Evolutionary conservation across 257 asterid genomes (phyloP), one percentile per base, ranked within the genome.

Genomic region (Galeopsis tetrahit): DNA sequence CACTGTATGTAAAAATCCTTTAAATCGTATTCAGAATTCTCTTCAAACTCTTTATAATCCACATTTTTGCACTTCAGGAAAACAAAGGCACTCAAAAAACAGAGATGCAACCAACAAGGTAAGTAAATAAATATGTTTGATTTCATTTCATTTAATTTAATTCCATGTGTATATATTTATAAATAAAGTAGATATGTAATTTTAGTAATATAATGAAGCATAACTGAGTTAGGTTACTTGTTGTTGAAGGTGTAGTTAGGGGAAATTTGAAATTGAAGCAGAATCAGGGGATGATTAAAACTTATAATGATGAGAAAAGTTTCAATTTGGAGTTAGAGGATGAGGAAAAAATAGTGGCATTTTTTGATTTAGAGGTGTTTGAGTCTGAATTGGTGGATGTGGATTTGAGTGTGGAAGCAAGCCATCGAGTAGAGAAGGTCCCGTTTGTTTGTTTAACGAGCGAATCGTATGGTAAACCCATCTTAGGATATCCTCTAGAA

Each of bases 401-500:
- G 75, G 57, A 79, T 57, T 58, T 91, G 76, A 62, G 77, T 10
- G 84, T 82, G 72, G 33, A 82, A 75, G 57, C 82, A 61, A 81
- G 68, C 73, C 36, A 42, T 52, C 75, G 65, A 28, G 77, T 62
- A 66, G 86, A 81, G 64, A 68, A 82, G 2, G 87, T 77, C 68
- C 86, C 97, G 3, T 86, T 80, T 62, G 93, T 85, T 15, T 71
- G 85, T 65, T 68, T 89, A 42, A 78, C 76, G 60, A 89, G 97
- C 68, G 76, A 76, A 77, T 38, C 71, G 51, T 73, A 69, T 21
- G 83, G 82, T 21, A 68, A 62, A 63, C 68, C 87, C n/a, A 78
- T 91, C 72, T 28, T 83, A 3, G 96, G 96, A 33, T 76, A 89
- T 60, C 92, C 97, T 4, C 17, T 89, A 36, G 85, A 85, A 63